phyloP scores from a whole-genome alignment of 371 early-diverging fungal species.

The Capillidium heterosporum region DNA sequence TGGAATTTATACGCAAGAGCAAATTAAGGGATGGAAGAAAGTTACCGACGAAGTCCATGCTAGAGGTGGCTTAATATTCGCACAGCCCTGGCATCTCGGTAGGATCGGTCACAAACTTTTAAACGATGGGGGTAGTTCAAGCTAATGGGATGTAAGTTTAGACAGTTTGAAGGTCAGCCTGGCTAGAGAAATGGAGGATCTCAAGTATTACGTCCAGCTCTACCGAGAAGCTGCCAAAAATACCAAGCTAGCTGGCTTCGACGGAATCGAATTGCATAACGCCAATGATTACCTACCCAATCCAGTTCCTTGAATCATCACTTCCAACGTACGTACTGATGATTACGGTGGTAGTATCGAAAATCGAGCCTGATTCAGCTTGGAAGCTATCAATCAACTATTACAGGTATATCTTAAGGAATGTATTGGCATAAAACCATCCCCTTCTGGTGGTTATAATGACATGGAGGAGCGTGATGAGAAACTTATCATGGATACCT shows the following conservation, averaged over 20 bases:
- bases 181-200: not conserved
- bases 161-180: not conserved
- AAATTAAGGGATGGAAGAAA: slow-evolving; percentile 23
- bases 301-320: slow-evolving; percentile 26
- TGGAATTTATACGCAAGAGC: slow-evolving; percentile 22
- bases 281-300: slow-evolving; percentile 40
- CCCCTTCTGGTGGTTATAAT: slow-evolving; percentile 39
- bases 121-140: not conserved
- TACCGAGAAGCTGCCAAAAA: not conserved
- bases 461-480: slow-evolving; percentile 20
- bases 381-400: slow-evolving; percentile 30
- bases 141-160: not conserved
- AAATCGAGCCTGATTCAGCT: slow-evolving; percentile 24
- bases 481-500: not conserved
- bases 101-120: not conserved
- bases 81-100: slow-evolving; percentile 21
- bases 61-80: slow-evolving; percentile 19
- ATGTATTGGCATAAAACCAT: slow-evolving; percentile 27
- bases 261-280: slow-evolving; percentile 45
- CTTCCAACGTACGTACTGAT: slow-evolving; percentile 34
- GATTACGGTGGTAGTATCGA: slow-evolving; percentile 32
- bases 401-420: slow-evolving; percentile 62
- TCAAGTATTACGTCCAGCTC: not conserved
- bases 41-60: slow-evolving; percentile 22
- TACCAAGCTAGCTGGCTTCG: slow-evolving; percentile 24